These are phyloP conservation scores for Ceratobasidium sp. DNA, from an alignment of 1,284 basidiomycete species.

Conservation along the genomic window DNA sequence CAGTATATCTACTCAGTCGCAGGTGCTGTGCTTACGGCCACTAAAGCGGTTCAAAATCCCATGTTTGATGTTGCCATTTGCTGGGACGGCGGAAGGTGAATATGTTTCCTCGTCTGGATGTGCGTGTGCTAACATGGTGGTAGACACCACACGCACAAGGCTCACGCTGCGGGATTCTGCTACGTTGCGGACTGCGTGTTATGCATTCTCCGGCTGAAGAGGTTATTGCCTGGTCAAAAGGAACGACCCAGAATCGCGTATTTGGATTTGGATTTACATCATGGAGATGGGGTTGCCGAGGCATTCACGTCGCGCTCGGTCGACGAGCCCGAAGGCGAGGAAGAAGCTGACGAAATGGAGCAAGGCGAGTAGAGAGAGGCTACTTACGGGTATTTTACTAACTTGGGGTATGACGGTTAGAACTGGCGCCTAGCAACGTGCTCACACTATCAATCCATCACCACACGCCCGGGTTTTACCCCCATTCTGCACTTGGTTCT, in stretches of 20 bases:
- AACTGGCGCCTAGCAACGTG: constrained; percentile 49
- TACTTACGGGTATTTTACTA: constrained; percentile 4
- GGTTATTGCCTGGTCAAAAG: constrained; percentile 42
- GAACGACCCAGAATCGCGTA: constrained; percentile 75
- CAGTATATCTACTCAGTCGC: constrained; percentile 75
- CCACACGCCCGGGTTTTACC: constrained; percentile 82
- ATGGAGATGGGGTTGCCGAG: constrained; percentile 84
- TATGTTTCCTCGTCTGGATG: constrained; percentile 13
- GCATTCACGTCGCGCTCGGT: constrained; percentile 64
- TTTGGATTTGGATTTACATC: constrained; percentile 91
- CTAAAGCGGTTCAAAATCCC: constrained; percentile 63
- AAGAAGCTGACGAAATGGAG: not conserved
- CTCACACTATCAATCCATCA: constrained; percentile 88
- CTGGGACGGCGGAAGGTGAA: constrained; percentile 84
- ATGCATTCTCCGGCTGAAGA: constrained; percentile 69
- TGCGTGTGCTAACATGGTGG: not conserved
- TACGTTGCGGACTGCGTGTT: constrained; percentile 91
- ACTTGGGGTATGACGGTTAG: not conserved
- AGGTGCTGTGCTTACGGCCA: constrained; percentile 78
- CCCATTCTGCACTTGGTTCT: constrained; percentile 62
- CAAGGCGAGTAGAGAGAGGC: not conserved
- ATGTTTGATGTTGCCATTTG: constrained; percentile 70
- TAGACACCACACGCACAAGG: constrained; percentile 79
- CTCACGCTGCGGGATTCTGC: constrained; percentile 85
- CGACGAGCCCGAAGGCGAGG: constrained; percentile 7